Conservation (phyloP, 306 rosid species). For the Rosa lucieae region DNA sequence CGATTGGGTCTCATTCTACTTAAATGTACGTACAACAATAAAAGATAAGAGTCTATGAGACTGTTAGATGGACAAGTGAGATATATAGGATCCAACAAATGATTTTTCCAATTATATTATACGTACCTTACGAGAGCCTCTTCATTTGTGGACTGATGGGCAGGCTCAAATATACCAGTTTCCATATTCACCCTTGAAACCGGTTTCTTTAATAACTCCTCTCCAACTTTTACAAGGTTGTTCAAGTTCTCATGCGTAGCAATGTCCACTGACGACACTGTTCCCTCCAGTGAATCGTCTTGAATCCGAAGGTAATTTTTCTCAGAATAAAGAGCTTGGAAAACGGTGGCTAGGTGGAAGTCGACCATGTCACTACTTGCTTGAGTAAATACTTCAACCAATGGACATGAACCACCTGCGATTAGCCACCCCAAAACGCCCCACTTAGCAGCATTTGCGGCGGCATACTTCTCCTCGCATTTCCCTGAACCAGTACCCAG, state of each 20-base stretch:
- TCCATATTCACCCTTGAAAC: slow-evolving; percentile 35
- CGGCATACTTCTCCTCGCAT: slow-evolving; percentile 29
- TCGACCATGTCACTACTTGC: slow-evolving; percentile 38
- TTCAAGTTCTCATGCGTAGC: slow-evolving; percentile 33
- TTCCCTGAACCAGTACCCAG: slow-evolving; percentile 40
- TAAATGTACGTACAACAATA: neutral
- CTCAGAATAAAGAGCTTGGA: slow-evolving; percentile 30
- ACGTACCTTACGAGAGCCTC: slow-evolving; percentile 37
- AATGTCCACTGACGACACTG: slow-evolving; percentile 27
- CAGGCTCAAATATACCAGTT: slow-evolving; percentile 21
- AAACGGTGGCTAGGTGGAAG: slow-evolving; percentile 22
- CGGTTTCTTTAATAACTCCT: slow-evolving; percentile 31
- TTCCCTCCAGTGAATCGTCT: slow-evolving; percentile 16
- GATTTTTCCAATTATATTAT: neutral
- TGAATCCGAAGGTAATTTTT: slow-evolving; percentile 33
- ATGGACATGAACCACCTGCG: slow-evolving; percentile 21
- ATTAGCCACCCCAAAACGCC: slow-evolving; percentile 35
- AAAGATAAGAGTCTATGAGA: neutral
- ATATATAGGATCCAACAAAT: neutral
- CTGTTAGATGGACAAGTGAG: neutral
- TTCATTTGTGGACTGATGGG: slow-evolving; percentile 27
- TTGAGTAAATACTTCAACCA: slow-evolving; percentile 29
- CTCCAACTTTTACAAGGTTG: slow-evolving; percentile 33
- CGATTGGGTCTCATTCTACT: too few species aligned
- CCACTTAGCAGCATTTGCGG: slow-evolving; percentile 36